Evolutionary conservation across 2,329 filamentous ascomycete species (phyloP).

Genomic region (Lachnellula subtilissima): DNA sequence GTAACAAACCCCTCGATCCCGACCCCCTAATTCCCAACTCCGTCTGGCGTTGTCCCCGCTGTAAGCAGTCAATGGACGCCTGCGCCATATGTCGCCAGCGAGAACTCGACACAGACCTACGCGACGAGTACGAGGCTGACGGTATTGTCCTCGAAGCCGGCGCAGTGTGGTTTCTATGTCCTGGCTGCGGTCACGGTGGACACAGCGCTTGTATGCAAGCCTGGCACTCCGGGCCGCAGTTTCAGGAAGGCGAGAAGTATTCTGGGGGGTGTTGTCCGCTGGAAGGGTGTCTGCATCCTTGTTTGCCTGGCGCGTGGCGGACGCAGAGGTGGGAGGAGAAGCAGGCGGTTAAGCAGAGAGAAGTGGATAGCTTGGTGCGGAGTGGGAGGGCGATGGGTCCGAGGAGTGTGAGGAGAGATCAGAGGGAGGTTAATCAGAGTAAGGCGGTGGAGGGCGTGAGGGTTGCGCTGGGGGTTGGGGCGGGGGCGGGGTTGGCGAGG

Average conservation of each 20-base stretch:
- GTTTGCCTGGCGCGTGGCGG: slow-evolving; percentile 53
- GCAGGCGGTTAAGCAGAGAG: slow-evolving; percentile 35
- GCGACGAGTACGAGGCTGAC: not conserved
- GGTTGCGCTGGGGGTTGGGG: slow-evolving; percentile 40
- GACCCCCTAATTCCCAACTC: slow-evolving; percentile 35
- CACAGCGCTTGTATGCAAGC: slow-evolving; percentile 55
- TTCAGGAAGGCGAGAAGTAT: slow-evolving; percentile 32
- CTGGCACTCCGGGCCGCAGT: slow-evolving; percentile 46
- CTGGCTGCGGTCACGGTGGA: slow-evolving; percentile 57
- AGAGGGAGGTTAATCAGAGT: slow-evolving; percentile 53
- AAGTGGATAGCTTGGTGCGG: slow-evolving; percentile 35
- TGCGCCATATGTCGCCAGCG: slow-evolving; percentile 55
- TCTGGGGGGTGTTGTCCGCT: slow-evolving; percentile 56
- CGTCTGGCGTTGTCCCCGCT: slow-evolving; percentile 57
- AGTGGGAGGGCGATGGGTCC: slow-evolving; percentile 10
- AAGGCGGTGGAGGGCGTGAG: slow-evolving; percentile 56
- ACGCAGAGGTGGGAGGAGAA: slow-evolving; percentile 38
- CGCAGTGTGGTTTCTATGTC: slow-evolving; percentile 57
- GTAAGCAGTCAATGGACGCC: slow-evolving; percentile 46
- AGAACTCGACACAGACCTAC: slow-evolving; percentile 14
- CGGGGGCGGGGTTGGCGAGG: slow-evolving; percentile 40
- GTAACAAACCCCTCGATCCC: slow-evolving; percentile 48
- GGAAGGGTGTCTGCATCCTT: slow-evolving; percentile 62
- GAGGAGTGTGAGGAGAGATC: slow-evolving; percentile 41
- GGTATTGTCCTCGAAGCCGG: slow-evolving; percentile 2